Percentiles rank a stretch among this genome's conserved stretches.
Evolutionary conservation across 108 stramenopile genomes (phyloP).

Genomic region (Cyclotella sp.): DNA sequence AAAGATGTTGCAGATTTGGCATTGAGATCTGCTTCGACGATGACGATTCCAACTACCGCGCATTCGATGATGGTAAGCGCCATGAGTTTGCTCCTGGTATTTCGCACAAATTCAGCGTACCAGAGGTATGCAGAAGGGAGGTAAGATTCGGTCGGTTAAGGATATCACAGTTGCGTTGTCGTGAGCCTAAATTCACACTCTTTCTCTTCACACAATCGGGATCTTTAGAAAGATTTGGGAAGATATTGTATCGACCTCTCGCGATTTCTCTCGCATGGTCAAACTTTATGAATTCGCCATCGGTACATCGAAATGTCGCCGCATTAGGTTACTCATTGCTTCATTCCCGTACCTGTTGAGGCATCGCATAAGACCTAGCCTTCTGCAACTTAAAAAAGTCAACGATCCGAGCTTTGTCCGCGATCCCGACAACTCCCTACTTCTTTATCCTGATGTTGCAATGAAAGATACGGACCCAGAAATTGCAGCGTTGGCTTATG

Average conservation of each 20-base stretch:
- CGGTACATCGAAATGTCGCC: conserved; percentile 66
- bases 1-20: conserved; percentile 5
- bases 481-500: conserved; percentile 58
- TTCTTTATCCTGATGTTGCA: conserved; percentile 72
- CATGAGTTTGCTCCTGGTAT: conserved; percentile 88
- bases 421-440: conserved; percentile 79
- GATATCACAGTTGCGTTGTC: background rate
- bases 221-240: conserved; percentile 72
- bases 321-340: conserved; percentile 74
- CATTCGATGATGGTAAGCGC: conserved; percentile 88
- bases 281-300: conserved; percentile 86
- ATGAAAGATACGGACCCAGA: conserved; percentile 52
- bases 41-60: conserved; percentile 66
- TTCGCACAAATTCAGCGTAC: conserved; percentile 92
- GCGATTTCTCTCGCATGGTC: conserved; percentile 85
- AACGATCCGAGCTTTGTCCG: conserved; percentile 70
- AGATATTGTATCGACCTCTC: conserved; percentile 64
- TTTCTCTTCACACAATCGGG: background rate
- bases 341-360: conserved; percentile 86
- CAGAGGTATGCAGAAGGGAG: conserved; percentile 92
- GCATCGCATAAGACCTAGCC: conserved; percentile 81
- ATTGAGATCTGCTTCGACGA: conserved; percentile 35
- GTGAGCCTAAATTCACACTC: background rate
- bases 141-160: background rate
- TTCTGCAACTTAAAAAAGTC: conserved; percentile 63